Percentiles rank a stretch among this genome's conserved stretches.
Evolutionary conservation across 257 asterid species (phyloP).

Genomic region (Solanum rostratum): DNA sequence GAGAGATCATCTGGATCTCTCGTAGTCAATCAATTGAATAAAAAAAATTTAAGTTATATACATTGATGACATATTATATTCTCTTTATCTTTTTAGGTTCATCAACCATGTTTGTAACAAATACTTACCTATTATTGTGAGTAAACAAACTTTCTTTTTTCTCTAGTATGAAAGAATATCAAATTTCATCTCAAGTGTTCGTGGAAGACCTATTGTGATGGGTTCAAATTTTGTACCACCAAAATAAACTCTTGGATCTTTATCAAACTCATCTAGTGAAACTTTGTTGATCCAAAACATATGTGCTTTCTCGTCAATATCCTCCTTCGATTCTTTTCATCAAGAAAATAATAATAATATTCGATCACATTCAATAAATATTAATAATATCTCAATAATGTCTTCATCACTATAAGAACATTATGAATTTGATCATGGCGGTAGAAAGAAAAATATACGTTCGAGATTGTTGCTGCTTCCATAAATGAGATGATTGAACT

Average conservation of each 20-base stretch:
- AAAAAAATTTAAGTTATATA: neutral
- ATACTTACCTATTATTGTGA: neutral
- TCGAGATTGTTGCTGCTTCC: slow-evolving; percentile 32
- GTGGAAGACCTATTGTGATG: slow-evolving; percentile 14
- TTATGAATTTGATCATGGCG: slow-evolving; percentile 1
- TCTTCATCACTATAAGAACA: neutral
- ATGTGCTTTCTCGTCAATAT: slow-evolving; percentile 6
- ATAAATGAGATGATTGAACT: slow-evolving; percentile 49
- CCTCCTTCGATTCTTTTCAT: neutral
- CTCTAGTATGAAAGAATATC: slow-evolving; percentile 27
- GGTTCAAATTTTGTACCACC: neutral
- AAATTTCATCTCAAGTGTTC: slow-evolving; percentile 16
- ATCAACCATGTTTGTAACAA: neutral
- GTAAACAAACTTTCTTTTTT: neutral
- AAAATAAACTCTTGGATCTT: neutral
- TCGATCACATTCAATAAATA: neutral
- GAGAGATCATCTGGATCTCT: neutral
- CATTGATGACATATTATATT: neutral
- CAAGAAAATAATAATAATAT: neutral
- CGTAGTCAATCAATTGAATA: neutral
- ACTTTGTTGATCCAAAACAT: slow-evolving; percentile 6
- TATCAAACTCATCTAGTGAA: neutral
- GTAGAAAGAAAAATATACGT: slow-evolving; percentile 20
- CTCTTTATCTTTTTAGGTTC: neutral
- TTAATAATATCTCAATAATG: neutral